Base-by-base conservation (phyloP, 768 basidiomycete species). In the Artomyces pyxidatus region DNA sequence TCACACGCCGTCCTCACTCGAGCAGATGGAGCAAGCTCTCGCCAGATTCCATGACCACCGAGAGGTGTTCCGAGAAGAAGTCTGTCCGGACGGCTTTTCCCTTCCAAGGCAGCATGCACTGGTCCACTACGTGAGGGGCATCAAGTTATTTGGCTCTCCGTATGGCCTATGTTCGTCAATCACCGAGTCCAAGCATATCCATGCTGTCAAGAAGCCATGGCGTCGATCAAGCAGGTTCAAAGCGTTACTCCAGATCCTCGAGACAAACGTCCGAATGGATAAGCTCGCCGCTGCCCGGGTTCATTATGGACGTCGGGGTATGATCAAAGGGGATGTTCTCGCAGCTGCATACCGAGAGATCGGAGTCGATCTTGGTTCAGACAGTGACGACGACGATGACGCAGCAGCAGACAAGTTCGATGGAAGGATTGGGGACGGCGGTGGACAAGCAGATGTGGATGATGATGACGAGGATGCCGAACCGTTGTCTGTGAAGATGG, bases 221-320 rank as follows among this genome's bases (percentile, higher is more conserved):
- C 54, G 62, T 0, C 51, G 59, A 4, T 68, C 65, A 0, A 70
- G 49, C 50, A 56, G 45, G 0, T 56, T 58, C 42, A 48, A 69
- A 8, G 59, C 69, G 1, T 54, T 71, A 4, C 55, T 55, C 0
- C 68, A 71, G 41, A 72, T 71, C 67, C 59, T 72, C 5, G 6
- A 35, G 6, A 35, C 32, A 6, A 35, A 35, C 17, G 32, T 35
- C 6, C 32, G 32, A 11, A 35, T 35, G 32, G 32, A 35, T n/a
- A 35, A 35, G 32, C 2, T 35, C 2, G 32, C 32, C 2, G 32
- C 32, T n/a, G 32, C 6, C 2, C 32, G 32, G 12, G 17, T 35
- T 6, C 3, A 6, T n/a, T 35, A 12, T 6, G 32, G 32, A 6
- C 11, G 6, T 11, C 32, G 32, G 12, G 32, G 32, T 11, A 35